Evolutionary conservation across 1,139 yeast genomes (phyloP).

Genomic region (Pichia sp.): DNA sequence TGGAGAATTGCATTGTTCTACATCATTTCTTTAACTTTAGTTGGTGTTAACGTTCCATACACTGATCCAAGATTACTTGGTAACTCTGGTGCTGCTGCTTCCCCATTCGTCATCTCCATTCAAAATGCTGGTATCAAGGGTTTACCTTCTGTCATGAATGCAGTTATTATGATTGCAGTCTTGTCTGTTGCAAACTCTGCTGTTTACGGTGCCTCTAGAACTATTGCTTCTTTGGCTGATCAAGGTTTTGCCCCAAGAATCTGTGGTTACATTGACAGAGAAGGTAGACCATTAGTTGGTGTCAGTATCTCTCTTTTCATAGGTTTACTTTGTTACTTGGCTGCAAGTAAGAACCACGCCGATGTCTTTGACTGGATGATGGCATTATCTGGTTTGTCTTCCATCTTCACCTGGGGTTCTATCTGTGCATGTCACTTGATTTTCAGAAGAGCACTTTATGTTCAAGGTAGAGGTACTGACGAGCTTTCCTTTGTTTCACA

Average conservation of each 20-base stretch:
- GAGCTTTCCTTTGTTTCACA: constrained; percentile 68
- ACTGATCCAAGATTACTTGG: constrained; percentile 43
- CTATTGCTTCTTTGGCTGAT: constrained; percentile 73
- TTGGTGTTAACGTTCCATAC: constrained; percentile 66
- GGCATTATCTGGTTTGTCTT: constrained; percentile 77
- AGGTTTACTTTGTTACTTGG: constrained; percentile 68
- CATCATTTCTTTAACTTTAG: constrained; percentile 48
- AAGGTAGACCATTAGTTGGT: constrained; percentile 69
- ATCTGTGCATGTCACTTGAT: constrained; percentile 71
- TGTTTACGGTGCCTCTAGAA: constrained; percentile 73
- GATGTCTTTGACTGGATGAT: constrained; percentile 74
- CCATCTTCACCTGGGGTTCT: constrained; percentile 80
- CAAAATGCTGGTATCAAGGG: constrained; percentile 50
- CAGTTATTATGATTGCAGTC: constrained; percentile 63
- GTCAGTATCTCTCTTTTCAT: constrained; percentile 47
- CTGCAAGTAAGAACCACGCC: constrained; percentile 58
- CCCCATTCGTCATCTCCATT: constrained; percentile 75
- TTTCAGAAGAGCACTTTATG: constrained; percentile 66
- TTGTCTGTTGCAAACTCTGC: constrained; percentile 71
- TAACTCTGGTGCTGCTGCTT: constrained; percentile 44
- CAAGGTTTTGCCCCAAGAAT: constrained; percentile 74
- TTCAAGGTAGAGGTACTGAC: constrained; percentile 53
- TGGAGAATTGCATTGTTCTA: constrained; percentile 66
- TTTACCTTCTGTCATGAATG: constrained; percentile 65
- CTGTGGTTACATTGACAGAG: constrained; percentile 65